Conservation (phyloP, 2,329 filamentous ascomycete species). For the Paraphaeosphaeria minitans region DNA sequence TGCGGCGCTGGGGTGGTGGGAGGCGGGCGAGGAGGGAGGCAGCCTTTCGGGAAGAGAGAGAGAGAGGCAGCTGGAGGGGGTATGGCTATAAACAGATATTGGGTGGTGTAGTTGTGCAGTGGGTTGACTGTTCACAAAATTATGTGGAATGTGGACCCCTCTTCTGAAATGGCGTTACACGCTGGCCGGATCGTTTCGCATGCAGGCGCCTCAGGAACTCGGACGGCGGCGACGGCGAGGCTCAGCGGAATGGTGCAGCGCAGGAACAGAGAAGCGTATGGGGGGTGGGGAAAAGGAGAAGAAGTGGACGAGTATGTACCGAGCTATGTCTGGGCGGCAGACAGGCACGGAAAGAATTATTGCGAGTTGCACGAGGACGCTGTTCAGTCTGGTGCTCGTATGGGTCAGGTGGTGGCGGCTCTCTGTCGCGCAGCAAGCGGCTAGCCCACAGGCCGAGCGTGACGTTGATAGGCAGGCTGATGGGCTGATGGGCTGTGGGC, state of each 20-base stretch:
- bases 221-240: constrained; percentile 6
- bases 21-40: background rate
- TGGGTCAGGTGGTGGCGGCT: constrained; percentile 25
- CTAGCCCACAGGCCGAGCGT: constrained; percentile 24
- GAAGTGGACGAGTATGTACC: background rate
- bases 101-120: constrained; percentile 19
- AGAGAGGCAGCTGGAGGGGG: constrained; percentile 7
- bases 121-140: constrained; percentile 14
- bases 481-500: constrained; percentile 6
- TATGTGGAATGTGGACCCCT: constrained; percentile 23
- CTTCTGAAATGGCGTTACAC: constrained; percentile 30
- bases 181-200: constrained; percentile 25
- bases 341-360: constrained; percentile 23
- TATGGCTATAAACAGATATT: constrained; percentile 15
- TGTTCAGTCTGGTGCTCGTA: constrained; percentile 9
- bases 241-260: constrained; percentile 12
- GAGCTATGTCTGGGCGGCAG: background rate
- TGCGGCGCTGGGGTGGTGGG: no score
- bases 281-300: background rate
- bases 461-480: constrained; percentile 14
- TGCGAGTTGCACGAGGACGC: constrained; percentile 17
- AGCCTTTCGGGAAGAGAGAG: background rate
- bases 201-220: constrained; percentile 19
- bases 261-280: constrained; percentile 9
- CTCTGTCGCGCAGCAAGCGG: constrained; percentile 18